phyloP scores from a whole-genome alignment of 163 green algal genomes.

The Chlamydomonas reinhardtii region DNA sequence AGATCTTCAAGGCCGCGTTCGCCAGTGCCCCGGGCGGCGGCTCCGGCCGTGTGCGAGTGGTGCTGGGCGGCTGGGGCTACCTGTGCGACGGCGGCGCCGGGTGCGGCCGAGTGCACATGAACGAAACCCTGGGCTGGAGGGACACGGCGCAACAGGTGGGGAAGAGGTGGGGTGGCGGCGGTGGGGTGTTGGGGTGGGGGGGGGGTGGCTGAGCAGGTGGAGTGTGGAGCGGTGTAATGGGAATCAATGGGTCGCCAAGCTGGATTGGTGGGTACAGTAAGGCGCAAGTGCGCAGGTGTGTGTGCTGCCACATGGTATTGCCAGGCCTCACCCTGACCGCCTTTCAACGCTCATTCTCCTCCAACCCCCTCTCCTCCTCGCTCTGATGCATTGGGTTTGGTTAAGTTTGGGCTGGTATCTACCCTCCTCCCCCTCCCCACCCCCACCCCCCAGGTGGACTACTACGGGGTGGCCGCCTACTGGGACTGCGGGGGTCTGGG shows the following conservation, averaged over 20 bases:
- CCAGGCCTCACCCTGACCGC: too few species aligned
- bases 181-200: too few species aligned
- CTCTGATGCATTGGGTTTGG: too few species aligned
- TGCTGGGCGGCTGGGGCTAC: conserved; percentile 52
- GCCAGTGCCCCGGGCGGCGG: conserved; percentile 1
- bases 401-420: too few species aligned
- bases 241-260: too few species aligned
- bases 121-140: conserved; percentile 41
- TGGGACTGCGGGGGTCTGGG: conserved; percentile 53
- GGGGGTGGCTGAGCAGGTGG: too few species aligned
- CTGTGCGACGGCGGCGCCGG: conserved; percentile 51
- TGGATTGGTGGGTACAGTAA: too few species aligned
- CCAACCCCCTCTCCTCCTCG: too few species aligned
- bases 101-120: conserved; percentile 30
- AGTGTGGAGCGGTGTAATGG: too few species aligned
- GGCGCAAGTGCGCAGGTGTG: too few species aligned
- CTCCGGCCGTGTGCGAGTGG: conserved; percentile 26
- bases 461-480: conserved; percentile 48
- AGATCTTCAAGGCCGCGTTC: conserved; percentile 45
- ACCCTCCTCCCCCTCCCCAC: not conserved
- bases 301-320: too few species aligned
- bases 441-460: conserved; percentile 31
- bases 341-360: too few species aligned
- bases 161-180: not conserved
- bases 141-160: not conserved